Evolutionary conservation across 2,329 filamentous ascomycete species (phyloP), one percentile per base, ranked within the genome.

Genomic region (Corynespora cassiicola): DNA sequence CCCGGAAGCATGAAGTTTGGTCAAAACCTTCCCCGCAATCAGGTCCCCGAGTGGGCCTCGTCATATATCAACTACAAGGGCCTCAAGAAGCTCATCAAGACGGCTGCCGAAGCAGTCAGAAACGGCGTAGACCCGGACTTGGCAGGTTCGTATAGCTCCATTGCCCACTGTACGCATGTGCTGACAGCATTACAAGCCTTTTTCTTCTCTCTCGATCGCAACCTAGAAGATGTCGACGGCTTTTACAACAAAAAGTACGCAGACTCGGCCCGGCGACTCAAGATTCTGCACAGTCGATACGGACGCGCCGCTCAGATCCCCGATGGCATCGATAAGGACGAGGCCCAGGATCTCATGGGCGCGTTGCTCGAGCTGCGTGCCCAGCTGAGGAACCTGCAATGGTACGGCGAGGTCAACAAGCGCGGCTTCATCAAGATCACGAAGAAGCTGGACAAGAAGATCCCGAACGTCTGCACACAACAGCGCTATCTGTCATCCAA

Each of bases 391-490:
- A 97, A 97, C 60, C 76, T 99, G 35, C 88, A 95, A 68, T 97
- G 91, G 91, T 99, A 97, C 65, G 92, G 91, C 32, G 92, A 97
- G 71, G 92, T 97, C 60, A 99, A 99, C 68, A 83, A 91, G 35
- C 81, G 89, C 50, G 94, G 94, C 2, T 99, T 99, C 61, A 83
- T 95, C 67, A 99, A 99, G 74, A 99, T 99, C 68, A 96, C 94
- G 34, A 99, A 99, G 76, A 99, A 99, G 72, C 76, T 96, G 29
- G 94, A 99, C 72, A 99, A 99, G 74, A 96, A 95, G 73, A 82
- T 96, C 3, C 79, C 86, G 1, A 79, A 82, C 29, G 82, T 84
- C 3, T 80, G 85, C 33, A 86, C 88, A 0, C 91, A 96, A 73
- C 85, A 88, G 63, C 82, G 85, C 41, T 99, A 97, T 62, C 78